A percentile compares a stretch with the other conserved stretches of the same genome.
Conservation (phyloP, 2,329 filamentous ascomycete genomes). For the Diaporthe vaccinii region DNA sequence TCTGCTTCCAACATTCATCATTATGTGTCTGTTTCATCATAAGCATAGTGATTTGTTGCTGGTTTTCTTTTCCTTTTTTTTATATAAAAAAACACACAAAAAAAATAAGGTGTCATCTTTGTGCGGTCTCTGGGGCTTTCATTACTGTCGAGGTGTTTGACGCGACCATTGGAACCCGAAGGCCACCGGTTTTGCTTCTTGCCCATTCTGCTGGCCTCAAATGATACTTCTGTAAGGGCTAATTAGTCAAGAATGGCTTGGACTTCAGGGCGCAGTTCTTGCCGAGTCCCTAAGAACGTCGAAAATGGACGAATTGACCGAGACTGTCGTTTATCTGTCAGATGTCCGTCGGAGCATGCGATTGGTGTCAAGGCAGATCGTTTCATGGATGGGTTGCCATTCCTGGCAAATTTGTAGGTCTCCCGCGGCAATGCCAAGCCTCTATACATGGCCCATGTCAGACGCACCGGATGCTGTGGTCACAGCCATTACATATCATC, state of each 20-base stretch:
- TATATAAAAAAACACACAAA: not conserved
- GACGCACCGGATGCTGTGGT: slow-evolving; percentile 4
- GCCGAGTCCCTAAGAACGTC: no score
- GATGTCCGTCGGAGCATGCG: not conserved
- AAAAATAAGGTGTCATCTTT: not conserved
- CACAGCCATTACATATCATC: slow-evolving; percentile 3
- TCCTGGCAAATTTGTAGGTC: slow-evolving; percentile 2
- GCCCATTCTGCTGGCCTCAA: not conserved
- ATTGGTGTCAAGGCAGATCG: not conserved
- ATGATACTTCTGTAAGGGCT: not conserved
- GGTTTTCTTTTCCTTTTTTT: no score
- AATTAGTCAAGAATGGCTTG: not conserved
- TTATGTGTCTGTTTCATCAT: not conserved
- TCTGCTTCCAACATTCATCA: not conserved
- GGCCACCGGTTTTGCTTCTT: not conserved
- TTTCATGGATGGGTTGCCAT: slow-evolving; percentile 20
- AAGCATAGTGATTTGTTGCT: no score
- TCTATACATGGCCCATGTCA: not conserved
- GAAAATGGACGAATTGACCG: not conserved
- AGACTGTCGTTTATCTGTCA: not conserved
- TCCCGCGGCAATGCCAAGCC: slow-evolving; percentile 17
- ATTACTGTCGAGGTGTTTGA: not conserved
- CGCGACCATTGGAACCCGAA: not conserved
- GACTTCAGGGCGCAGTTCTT: not conserved
- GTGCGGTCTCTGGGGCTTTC: not conserved